Evolutionary conservation across 2,329 filamentous ascomycete genomes (phyloP).

Genomic region (Botrytis pseudocinerea): DNA sequence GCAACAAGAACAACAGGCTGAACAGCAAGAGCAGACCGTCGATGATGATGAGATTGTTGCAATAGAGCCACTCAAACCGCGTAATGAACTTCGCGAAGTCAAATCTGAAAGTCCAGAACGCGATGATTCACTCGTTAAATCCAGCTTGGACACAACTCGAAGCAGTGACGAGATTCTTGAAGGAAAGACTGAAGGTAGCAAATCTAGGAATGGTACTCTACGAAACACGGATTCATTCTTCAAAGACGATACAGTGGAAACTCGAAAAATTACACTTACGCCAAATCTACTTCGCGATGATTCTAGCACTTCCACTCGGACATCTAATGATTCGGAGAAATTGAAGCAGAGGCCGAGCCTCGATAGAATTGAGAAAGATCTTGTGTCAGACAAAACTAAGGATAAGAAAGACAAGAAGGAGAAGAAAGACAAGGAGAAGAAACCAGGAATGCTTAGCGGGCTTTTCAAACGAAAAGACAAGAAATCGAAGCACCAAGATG

Average conservation of each 20-base stretch:
- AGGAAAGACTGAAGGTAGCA: constrained; percentile 54
- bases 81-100: constrained; percentile 42
- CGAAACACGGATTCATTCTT: constrained; percentile 96
- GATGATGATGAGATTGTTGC: constrained; percentile 42
- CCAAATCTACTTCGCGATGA: constrained; percentile 90
- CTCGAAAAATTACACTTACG: constrained; percentile 95
- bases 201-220: constrained; percentile 81
- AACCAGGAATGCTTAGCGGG: constrained; percentile 66
- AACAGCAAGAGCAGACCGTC: constrained; percentile 46
- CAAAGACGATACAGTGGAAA: constrained; percentile 92
- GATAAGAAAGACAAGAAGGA: constrained; percentile 68
- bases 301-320: constrained; percentile 45
- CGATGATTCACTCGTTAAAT: constrained; percentile 28
- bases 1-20: constrained; percentile 49
- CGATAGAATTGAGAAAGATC: constrained; percentile 72
- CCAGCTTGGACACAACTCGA: constrained; percentile 45
- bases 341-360: constrained; percentile 64
- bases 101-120: constrained; percentile 33
- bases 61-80: constrained; percentile 45
- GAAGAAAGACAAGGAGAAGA: constrained; percentile 54
- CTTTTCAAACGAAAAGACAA: constrained; percentile 49
- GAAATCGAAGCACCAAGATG: constrained; percentile 52
- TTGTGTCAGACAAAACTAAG: constrained; percentile 63
- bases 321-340: constrained; percentile 50
- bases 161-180: constrained; percentile 70